These are phyloP conservation scores for Tuber calosporum DNA, from an alignment of 495 filamentous ascomycete species.

Conservation along the genomic window DNA sequence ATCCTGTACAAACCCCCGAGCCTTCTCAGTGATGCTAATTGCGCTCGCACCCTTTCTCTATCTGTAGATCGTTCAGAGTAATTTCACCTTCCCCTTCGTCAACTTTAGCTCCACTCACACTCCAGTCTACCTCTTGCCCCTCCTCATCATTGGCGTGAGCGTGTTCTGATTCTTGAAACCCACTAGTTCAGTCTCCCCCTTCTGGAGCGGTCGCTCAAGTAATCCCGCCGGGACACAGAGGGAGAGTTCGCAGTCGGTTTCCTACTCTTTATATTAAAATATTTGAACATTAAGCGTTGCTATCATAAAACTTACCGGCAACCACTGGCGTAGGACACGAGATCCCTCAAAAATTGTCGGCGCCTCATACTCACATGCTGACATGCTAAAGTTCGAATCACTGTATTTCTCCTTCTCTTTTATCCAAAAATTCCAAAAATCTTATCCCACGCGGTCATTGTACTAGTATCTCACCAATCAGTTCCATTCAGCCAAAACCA, in stretches of 20 bases:
- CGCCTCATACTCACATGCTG: constrained; percentile 91
- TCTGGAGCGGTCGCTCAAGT: constrained; percentile 66
- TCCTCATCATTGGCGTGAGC: background rate
- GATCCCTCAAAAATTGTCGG: constrained; percentile 79
- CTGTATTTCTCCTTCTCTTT: constrained; percentile 47
- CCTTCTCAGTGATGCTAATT: constrained; percentile 24
- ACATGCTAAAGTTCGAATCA: constrained; percentile 79
- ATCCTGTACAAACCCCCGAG: constrained; percentile 18
- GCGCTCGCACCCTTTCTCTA: constrained; percentile 23
- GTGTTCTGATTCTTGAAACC: constrained; percentile 33
- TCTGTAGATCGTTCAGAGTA: constrained; percentile 57
- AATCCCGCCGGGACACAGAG: constrained; percentile 42
- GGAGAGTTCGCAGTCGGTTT: constrained; percentile 40
- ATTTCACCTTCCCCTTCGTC: constrained; percentile 33
- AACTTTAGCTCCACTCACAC: background rate
- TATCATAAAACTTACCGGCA: background rate
- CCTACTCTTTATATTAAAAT: background rate
- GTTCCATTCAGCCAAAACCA: constrained; percentile 54
- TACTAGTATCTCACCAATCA: constrained; percentile 51
- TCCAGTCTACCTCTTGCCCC: background rate
- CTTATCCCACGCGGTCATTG: constrained; percentile 30
- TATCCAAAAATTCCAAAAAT: constrained; percentile 33
- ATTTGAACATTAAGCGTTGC: background rate
- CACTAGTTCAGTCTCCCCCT: constrained; percentile 72
- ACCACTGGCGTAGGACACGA: constrained; percentile 46